Conservation (phyloP, 2,329 filamentous ascomycete genomes). For the Didymella arachidicola region DNA sequence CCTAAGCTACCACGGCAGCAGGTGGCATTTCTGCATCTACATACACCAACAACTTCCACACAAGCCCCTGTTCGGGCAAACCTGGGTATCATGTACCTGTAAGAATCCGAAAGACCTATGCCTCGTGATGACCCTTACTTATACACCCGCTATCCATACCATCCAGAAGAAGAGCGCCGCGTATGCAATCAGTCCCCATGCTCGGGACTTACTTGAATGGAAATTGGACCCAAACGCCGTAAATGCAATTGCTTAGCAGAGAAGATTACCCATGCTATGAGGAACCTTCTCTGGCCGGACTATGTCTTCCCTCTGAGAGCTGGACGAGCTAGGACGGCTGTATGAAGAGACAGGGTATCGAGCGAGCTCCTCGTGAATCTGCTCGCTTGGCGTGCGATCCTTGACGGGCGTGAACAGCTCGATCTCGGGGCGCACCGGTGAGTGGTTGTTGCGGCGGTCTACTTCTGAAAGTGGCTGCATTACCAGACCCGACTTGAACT, state of each 20-base stretch:
- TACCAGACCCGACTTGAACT: constrained; percentile 31
- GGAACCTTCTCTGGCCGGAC: constrained; percentile 36
- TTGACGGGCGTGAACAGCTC: constrained; percentile 43
- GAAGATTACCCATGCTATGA: constrained; percentile 31
- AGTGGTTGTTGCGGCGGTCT: constrained; percentile 45
- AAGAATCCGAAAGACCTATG: constrained; percentile 27
- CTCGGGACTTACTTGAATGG: constrained; percentile 5
- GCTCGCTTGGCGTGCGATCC: constrained; percentile 39
- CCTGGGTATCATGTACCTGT: constrained; percentile 43
- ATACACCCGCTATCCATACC: constrained; percentile 23
- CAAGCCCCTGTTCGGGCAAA: constrained; percentile 13
- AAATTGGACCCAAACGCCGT: constrained; percentile 29
- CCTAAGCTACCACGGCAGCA: constrained; percentile 5
- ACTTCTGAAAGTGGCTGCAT: constrained; percentile 41
- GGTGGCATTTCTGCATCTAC: constrained; percentile 7
- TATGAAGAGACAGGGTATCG: constrained; percentile 20
- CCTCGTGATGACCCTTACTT: constrained; percentile 24
- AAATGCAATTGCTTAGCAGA: constrained; percentile 36
- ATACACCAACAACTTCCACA: constrained; percentile 7
- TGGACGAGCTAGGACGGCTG: constrained; percentile 38
- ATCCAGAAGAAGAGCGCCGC: constrained; percentile 26
- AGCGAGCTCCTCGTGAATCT: constrained; percentile 35
- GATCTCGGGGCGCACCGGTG: constrained; percentile 37
- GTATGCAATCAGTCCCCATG: constrained; percentile 25
- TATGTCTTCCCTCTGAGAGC: constrained; percentile 36